These are phyloP conservation scores for Alternaria arbusti DNA, from an alignment of 2,329 filamentous ascomycete species.

Conservation along the genomic window DNA sequence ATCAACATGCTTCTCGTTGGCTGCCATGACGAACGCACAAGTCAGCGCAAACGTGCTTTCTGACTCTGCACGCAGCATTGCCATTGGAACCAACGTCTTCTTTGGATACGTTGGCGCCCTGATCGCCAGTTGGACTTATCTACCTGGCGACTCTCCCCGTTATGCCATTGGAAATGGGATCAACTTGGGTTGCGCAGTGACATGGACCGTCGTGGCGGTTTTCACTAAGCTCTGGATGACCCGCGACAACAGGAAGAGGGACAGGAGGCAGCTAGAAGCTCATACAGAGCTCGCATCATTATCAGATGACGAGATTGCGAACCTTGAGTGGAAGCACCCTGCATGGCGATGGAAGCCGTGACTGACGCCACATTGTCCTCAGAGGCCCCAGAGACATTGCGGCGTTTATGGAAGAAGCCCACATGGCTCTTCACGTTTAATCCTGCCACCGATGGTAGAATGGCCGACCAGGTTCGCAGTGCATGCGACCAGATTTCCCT, in stretches of 20 bases:
- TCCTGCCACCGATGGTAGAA: not conserved
- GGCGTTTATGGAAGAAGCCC: not conserved
- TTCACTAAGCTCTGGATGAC: slow-evolving; percentile 63
- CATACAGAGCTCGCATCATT: slow-evolving; percentile 58
- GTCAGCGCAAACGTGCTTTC: slow-evolving; percentile 72
- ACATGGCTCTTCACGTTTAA: not conserved
- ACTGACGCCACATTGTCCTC: not conserved
- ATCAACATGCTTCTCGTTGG: slow-evolving; percentile 64
- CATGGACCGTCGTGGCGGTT: slow-evolving; percentile 12
- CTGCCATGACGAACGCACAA: slow-evolving; percentile 68
- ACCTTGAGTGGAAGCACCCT: slow-evolving; percentile 69
- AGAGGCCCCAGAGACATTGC: not conserved
- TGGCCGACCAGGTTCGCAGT: not conserved
- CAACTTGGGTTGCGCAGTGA: not conserved
- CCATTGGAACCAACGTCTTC: slow-evolving; percentile 58
- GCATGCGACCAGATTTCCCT: not conserved
- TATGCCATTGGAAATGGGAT: slow-evolving; percentile 70
- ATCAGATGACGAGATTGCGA: slow-evolving; percentile 60
- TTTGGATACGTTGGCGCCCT: slow-evolving; percentile 71
- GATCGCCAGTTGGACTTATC: slow-evolving; percentile 67
- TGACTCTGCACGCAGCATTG: slow-evolving; percentile 63
- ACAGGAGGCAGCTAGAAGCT: slow-evolving; percentile 58
- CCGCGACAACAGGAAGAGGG: slow-evolving; percentile 64
- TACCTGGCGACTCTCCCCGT: slow-evolving; percentile 65
- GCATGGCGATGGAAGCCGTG: slow-evolving; percentile 62